These are phyloP conservation scores for Leucosporidium creatinivorum DNA, from an alignment of 768 basidiomycete genomes.

Conservation along the genomic window DNA sequence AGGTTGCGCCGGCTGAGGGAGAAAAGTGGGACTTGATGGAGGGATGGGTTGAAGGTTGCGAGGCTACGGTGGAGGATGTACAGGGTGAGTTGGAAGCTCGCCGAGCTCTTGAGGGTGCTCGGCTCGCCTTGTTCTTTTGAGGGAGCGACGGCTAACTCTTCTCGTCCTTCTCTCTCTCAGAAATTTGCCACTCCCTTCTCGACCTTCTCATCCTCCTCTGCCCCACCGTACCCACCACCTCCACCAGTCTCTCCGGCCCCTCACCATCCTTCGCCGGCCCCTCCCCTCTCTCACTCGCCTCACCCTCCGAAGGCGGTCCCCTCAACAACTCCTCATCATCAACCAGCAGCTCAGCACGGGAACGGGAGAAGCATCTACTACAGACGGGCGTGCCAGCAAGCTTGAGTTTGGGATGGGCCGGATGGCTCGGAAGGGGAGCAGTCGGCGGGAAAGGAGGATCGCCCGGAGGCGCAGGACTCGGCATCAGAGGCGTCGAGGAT, in stretches of 20 bases:
- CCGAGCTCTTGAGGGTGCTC: background rate
- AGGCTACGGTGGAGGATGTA: background rate
- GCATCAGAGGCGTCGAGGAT: too few relatives aligned
- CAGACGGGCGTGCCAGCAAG: too few relatives aligned
- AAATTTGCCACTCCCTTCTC: conserved; percentile 28
- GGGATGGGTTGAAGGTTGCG: conserved; percentile 1
- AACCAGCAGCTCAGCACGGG: too few relatives aligned
- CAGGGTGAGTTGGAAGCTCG: too few relatives aligned
- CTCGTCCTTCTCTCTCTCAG: background rate
- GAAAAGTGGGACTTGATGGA: background rate
- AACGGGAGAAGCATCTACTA: too few relatives aligned
- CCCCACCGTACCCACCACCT: conserved; percentile 7
- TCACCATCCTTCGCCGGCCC: background rate
- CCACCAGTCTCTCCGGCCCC: background rate
- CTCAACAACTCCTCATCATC: too few relatives aligned
- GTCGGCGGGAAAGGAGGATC: too few relatives aligned
- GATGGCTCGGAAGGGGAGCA: too few relatives aligned
- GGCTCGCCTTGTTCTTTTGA: background rate
- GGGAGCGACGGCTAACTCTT: background rate
- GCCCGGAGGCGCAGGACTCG: too few relatives aligned
- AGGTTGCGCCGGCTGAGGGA: background rate
- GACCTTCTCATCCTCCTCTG: conserved; percentile 27
- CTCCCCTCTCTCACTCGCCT: conserved; percentile 8
- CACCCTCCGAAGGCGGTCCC: conserved; percentile 6
- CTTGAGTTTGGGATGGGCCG: too few relatives aligned